These are phyloP conservation scores for Draba incana DNA, from an alignment of 345 rosid genomes.

Conservation along the genomic window DNA sequence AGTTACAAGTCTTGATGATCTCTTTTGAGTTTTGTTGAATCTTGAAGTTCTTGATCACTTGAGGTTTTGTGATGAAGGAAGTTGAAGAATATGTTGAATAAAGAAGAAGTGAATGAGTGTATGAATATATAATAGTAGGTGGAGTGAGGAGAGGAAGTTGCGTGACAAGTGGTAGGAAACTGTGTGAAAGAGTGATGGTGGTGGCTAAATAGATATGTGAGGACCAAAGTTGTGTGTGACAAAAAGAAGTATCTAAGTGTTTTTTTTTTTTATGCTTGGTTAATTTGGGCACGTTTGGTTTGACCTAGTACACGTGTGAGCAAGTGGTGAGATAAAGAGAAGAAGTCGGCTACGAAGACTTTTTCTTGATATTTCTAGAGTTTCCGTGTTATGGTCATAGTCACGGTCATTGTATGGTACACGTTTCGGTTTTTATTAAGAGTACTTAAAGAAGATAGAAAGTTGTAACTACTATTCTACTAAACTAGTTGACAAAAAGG, in stretches of 20 bases:
- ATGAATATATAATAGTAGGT: constrained; percentile 33
- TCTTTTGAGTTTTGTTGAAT: neutral
- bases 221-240: constrained; percentile 30
- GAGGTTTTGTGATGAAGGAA: constrained; percentile 10
- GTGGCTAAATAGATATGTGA: constrained; percentile 27
- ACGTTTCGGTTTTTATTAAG: constrained; percentile 29
- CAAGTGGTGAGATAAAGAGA: constrained; percentile 22
- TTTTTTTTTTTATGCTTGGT: neutral
- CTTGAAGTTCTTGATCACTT: constrained; percentile 3
- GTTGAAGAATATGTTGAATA: constrained; percentile 16
- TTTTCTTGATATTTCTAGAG: constrained; percentile 34
- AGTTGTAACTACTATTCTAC: constrained; percentile 19
- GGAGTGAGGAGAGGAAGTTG: constrained; percentile 49
- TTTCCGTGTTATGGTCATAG: constrained; percentile 17
- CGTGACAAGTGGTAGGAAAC: constrained; percentile 44
- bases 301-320: constrained; percentile 42
- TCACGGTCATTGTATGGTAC: constrained; percentile 32
- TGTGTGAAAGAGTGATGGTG: constrained; percentile 34
- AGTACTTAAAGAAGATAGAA: constrained; percentile 8
- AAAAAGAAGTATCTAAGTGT: constrained; percentile 24
- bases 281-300: constrained; percentile 39
- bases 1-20: neutral
- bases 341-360: constrained; percentile 36
- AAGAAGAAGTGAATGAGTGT: constrained; percentile 28
- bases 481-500: constrained; percentile 34